Percentiles rank a stretch among this genome's conserved stretches.
Evolutionary conservation across 139 green algal genomes (phyloP).

Genomic region (Chlorella sp.): DNA sequence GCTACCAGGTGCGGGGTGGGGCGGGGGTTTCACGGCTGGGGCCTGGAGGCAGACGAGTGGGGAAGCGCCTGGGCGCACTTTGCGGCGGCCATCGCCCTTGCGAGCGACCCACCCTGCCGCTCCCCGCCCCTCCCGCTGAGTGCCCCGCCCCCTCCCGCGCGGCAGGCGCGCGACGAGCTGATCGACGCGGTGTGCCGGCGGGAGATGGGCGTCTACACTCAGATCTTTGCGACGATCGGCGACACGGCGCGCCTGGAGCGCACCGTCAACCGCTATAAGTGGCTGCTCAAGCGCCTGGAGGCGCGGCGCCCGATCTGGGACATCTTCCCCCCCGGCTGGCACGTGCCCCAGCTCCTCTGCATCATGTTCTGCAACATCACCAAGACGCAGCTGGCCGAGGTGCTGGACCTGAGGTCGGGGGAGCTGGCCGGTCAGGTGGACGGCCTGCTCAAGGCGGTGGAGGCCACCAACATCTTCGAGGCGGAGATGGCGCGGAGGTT

Average conservation of each 20-base stretch:
- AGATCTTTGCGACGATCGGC: slow-evolving; percentile 76
- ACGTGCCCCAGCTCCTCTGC: slow-evolving; percentile 86
- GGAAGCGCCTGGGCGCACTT: too few relatives aligned
- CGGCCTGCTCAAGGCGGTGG: slow-evolving; percentile 85
- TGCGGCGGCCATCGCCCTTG: too few relatives aligned
- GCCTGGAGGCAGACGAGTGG: too few relatives aligned
- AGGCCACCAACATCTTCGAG: slow-evolving; percentile 97
- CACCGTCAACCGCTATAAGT: slow-evolving; percentile 87
- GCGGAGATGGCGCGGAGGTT: slow-evolving; percentile 88
- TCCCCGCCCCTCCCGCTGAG: too few relatives aligned
- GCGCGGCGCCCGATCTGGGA: slow-evolving; percentile 71
- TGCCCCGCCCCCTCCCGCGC: too few relatives aligned
- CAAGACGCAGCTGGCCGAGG: slow-evolving; percentile 85
- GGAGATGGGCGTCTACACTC: slow-evolving; percentile 88
- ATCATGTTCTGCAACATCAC: slow-evolving; percentile 96
- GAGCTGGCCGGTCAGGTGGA: slow-evolving; percentile 69
- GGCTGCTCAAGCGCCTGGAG: slow-evolving; percentile 62
- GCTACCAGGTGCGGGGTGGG: slow-evolving; percentile 59
- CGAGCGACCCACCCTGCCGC: too few relatives aligned
- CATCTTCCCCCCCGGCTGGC: slow-evolving; percentile 91
- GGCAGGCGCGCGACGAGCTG: slow-evolving; percentile 81
- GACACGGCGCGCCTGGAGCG: slow-evolving; percentile 87
- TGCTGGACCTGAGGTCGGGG: slow-evolving; percentile 64
- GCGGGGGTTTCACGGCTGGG: neutral
- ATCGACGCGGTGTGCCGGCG: slow-evolving; percentile 85